Conservation (phyloP, 345 rosid species). For the Rhodomyrtus tomentosa region DNA sequence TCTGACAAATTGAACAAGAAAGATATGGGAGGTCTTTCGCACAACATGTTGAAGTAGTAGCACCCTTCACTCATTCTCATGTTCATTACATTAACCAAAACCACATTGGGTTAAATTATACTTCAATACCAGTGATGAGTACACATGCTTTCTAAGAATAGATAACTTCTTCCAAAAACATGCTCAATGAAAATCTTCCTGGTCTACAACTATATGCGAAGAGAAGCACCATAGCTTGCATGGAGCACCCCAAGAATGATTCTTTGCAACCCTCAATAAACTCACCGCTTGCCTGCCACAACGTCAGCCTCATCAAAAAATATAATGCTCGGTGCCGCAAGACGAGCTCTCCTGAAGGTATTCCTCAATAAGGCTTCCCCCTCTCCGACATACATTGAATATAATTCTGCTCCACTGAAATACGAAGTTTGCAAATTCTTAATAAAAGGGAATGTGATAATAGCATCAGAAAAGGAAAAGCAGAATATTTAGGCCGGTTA, state of each 20-base stretch:
- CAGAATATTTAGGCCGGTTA: not conserved
- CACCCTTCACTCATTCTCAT: not conserved
- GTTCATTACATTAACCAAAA: not conserved
- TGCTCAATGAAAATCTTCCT: not conserved
- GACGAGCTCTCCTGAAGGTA: slow-evolving; percentile 85
- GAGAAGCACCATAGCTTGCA: not conserved
- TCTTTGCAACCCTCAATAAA: not conserved
- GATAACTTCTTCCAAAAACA: not conserved
- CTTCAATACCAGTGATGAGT: not conserved
- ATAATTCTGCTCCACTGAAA: slow-evolving; percentile 83
- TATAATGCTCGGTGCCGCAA: slow-evolving; percentile 88
- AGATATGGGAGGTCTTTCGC: not conserved
- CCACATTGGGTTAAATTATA: not conserved
- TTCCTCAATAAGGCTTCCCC: slow-evolving; percentile 86
- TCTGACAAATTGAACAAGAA: not conserved
- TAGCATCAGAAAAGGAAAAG: not conserved
- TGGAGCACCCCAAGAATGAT: not conserved
- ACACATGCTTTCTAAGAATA: not conserved
- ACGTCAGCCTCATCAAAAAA: slow-evolving; percentile 96
- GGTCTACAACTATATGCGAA: not conserved
- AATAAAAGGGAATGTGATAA: not conserved
- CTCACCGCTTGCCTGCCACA: slow-evolving; percentile 72
- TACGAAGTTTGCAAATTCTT: not conserved
- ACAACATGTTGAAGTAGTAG: not conserved
- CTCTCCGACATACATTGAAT: slow-evolving; percentile 98